A percentile compares a stretch with the other conserved stretches of the same genome.
phyloP scores from a whole-genome alignment of 106 monocot species.

The Cymbidium sinense region DNA sequence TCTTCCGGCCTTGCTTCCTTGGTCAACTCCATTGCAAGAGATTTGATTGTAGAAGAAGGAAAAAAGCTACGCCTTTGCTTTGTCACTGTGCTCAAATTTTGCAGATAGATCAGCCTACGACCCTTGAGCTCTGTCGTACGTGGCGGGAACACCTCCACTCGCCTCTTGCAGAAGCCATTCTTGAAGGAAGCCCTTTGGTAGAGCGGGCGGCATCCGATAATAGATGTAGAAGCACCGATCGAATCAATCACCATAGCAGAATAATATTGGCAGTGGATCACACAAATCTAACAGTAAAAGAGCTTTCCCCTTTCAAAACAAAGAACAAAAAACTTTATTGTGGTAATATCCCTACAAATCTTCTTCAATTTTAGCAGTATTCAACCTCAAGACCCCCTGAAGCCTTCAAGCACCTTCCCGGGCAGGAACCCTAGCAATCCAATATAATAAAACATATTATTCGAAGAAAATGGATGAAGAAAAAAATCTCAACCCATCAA shows the following conservation, averaged over 20 bases:
- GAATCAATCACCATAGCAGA: slow-evolving; percentile 38
- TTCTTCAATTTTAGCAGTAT: background rate
- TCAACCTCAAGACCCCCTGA: background rate
- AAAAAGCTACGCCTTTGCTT: background rate
- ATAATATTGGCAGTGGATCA: background rate
- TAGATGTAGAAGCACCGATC: slow-evolving; percentile 45
- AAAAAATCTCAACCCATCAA: background rate
- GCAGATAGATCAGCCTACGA: slow-evolving; percentile 6
- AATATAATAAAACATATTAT: background rate
- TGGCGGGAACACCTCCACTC: background rate
- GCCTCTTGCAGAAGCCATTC: slow-evolving; percentile 13
- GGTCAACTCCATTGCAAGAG: slow-evolving; percentile 52
- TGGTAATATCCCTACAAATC: background rate
- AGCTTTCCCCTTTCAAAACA: slow-evolving; percentile 1
- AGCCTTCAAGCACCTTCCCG: background rate
- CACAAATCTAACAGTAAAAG: background rate
- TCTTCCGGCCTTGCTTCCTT: slow-evolving; percentile 40
- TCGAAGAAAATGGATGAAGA: background rate
- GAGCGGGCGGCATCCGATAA: slow-evolving; percentile 35
- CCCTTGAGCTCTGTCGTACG: slow-evolving; percentile 15
- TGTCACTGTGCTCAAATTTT: background rate
- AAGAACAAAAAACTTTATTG: background rate
- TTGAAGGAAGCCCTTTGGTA: slow-evolving; percentile 12
- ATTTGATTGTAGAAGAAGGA: slow-evolving; percentile 19
- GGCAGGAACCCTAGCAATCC: background rate